Evolutionary conservation across 208 protist genomes (phyloP), one percentile per base, ranked within the genome.

Genomic region (Acanthamoeba sp.): DNA sequence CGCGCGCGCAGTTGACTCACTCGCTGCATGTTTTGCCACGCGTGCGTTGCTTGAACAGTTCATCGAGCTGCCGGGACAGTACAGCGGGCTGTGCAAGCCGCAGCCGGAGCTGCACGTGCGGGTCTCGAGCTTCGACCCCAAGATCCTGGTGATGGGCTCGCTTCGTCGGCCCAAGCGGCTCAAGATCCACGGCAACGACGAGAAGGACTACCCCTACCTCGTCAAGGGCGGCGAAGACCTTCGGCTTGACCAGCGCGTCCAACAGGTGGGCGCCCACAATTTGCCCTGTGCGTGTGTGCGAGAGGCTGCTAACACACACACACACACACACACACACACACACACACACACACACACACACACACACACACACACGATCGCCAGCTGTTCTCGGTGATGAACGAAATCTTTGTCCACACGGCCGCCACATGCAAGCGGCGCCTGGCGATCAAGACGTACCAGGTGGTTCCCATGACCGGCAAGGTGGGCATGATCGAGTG

Each of bases 221-320:
- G 98, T 99, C 55, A 99, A 99, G 95, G 98, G 98, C 73, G 98
- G 98, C 50, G 98, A 99, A 93, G 98, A 99, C 96, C 87, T 99
- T 10, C 97, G 98, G 10, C 95, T 98, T 29, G 98, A 99, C 95
- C 98, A 99, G 96, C 96, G 98, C 66, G 94, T 99, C 29, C 95
- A 99, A 95, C 97, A 99, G 91, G 48, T 99, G 7, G 2, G 2
- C 45, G 45, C 45, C 45, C 4, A 4, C 45, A 50, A 50, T 4
- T 12, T 50, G 4, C 24, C n/a, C 10, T 66, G 59, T 24, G 59
- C n/a, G 59, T 66, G 59, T 66, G 59, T 66, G 59, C n/a, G 59
- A 4, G 10, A 32, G 20, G 5, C 12, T 50, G 45, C 45, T 50
- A n/a, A n/a, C n/a, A n/a, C n/a, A n/a, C n/a, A n/a, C n/a, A n/a